Base-by-base conservation (phyloP, 129 eudicot species). In the Deinandra increscens region DNA sequence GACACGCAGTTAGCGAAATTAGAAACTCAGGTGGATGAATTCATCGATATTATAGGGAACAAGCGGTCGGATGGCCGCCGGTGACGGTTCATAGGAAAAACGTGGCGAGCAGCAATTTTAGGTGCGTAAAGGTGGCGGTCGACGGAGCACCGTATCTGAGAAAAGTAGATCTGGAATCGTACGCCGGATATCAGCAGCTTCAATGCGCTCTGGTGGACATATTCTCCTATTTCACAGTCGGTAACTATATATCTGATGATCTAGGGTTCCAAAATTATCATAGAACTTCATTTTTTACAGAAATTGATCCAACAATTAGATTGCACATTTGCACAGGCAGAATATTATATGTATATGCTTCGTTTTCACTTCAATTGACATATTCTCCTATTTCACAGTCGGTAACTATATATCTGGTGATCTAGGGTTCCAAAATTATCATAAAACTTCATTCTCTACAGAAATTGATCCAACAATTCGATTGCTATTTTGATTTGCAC, bases 71-170 rank as follows among this genome's bases (percentile, higher is more conserved):
- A 41, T 91, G 97, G 97, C 97, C 96, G 38, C 96, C 97, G 58
- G 93, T 91, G 78, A 87, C 81, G 54, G 65, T 85, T 26, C 66
- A 72, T 20, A 59, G 96, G 65, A 88, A 80, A 68, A 83, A 80
- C 51, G 42, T 78, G 14, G 63, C 11, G 13, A 71, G 15, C 12
- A 9, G 75, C 55, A 31, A 44, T 3, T 71, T 58, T 58, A 71
- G 29, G 45, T 58, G 26, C 58, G 97, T 91, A 79, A 91, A 91
- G 73, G 97, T 91, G 80, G 96, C 85, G 4, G 93, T 88, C 5
- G 97, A 91, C 73, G 97, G 97, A 75, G 93, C 96, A 54, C 97
- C 97, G 1, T 91, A 83, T 77, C 19, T 91, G 12, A 83, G 97
- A 71, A 91, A 91, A 74, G 80, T 91, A 19, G 88, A 91, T 76